phyloP scores from a whole-genome alignment of 2,329 filamentous ascomycete species.

The Thielaviopsis ethacetica region DNA sequence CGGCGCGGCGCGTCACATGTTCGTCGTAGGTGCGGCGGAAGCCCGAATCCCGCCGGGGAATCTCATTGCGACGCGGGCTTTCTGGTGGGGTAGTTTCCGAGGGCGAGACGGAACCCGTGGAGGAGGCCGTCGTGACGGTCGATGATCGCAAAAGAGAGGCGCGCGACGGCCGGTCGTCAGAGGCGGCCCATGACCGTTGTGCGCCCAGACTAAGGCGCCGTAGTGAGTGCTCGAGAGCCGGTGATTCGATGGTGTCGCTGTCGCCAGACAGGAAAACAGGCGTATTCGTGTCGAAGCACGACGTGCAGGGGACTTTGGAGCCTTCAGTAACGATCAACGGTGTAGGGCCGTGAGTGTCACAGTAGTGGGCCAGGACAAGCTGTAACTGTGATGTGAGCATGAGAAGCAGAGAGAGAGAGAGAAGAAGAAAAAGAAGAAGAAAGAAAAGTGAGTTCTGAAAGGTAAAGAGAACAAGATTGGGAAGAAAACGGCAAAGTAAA shows the following conservation, averaged over 20 bases:
- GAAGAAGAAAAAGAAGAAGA: not conserved
- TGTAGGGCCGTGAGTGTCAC: constrained; percentile 53
- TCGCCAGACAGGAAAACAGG: constrained; percentile 14
- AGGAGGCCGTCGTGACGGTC: constrained; percentile 18
- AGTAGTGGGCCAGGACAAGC: constrained; percentile 55
- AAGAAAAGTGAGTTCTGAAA: not conserved
- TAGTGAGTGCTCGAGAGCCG: constrained; percentile 2
- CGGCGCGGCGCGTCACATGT: constrained; percentile 45
- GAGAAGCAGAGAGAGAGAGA: not conserved
- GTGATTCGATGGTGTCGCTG: constrained; percentile 1
- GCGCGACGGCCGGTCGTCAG: constrained; percentile 15
- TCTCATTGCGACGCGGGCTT: constrained; percentile 30
- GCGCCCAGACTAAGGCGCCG: not conserved
- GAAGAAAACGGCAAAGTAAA: not conserved
- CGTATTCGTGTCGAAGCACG: constrained; percentile 35
- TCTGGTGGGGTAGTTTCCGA: constrained; percentile 39
- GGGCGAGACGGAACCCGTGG: constrained; percentile 21
- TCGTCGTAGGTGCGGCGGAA: constrained; percentile 49
- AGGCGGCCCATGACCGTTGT: not conserved
- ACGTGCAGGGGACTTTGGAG: constrained; percentile 40
- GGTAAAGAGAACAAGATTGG: not conserved
- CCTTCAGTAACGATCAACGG: constrained; percentile 56
- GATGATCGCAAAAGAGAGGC: constrained; percentile 26
- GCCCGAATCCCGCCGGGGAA: constrained; percentile 35
- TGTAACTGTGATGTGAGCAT: constrained; percentile 22